phyloP scores from a whole-genome alignment of 768 basidiomycete genomes.

The Kwoniella bestiolae region DNA sequence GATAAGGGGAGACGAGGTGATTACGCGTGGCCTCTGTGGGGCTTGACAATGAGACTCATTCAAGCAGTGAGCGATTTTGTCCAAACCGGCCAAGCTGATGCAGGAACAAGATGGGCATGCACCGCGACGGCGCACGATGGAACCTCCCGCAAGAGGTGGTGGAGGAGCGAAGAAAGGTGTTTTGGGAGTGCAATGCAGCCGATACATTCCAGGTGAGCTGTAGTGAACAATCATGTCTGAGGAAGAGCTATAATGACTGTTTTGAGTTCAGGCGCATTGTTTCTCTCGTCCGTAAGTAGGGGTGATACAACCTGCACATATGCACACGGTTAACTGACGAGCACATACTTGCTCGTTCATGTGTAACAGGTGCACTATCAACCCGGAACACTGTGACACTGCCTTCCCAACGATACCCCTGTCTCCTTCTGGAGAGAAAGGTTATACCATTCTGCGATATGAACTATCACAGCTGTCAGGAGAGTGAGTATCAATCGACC shows the following conservation, averaged over 20 bases:
- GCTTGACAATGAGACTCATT: constrained; percentile 23
- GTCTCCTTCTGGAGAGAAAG: neutral
- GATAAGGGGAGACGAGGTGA: constrained; percentile 34
- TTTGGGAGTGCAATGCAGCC: constrained; percentile 21
- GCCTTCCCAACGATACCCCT: constrained; percentile 6
- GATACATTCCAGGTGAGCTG: constrained; percentile 19
- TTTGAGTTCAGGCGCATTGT: constrained; percentile 10
- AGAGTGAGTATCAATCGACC: neutral
- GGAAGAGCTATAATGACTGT: too few relatives aligned
- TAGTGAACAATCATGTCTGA: too few relatives aligned
- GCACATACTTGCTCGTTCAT: too few relatives aligned
- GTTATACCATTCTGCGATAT: neutral
- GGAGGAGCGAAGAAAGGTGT: constrained; percentile 20
- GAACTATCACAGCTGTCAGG: constrained; percentile 3
- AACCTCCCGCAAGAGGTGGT: constrained; percentile 22
- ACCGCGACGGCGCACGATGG: constrained; percentile 21
- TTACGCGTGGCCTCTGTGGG: constrained; percentile 38
- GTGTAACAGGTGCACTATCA: neutral
- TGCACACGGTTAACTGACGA: neutral
- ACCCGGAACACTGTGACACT: constrained; percentile 13
- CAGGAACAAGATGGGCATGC: constrained; percentile 17
- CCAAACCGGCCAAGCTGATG: neutral
- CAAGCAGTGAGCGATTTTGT: constrained; percentile 16
- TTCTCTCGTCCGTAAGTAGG: constrained; percentile 20
- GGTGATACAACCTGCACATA: neutral